A percentile compares a stretch with the other conserved stretches of the same genome.
These are phyloP conservation scores for Kwoniella heveanensis DNA, from an alignment of 768 basidiomycete genomes.

Conservation along the genomic window DNA sequence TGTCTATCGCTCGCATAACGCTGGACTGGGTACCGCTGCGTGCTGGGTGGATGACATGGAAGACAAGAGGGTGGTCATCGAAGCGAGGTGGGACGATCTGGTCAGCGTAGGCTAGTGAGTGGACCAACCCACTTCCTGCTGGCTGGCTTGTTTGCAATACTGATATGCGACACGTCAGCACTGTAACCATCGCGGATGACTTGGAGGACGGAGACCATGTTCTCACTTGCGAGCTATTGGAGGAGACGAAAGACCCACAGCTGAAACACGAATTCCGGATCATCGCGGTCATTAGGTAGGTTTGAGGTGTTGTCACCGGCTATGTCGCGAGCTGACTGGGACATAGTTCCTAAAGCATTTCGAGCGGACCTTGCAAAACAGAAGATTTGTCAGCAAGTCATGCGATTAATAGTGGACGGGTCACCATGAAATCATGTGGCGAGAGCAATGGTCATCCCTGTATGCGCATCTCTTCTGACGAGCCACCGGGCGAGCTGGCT, in stretches of 20 bases:
- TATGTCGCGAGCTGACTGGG: too few relatives aligned
- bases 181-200: neutral
- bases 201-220: neutral
- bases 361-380: too few relatives aligned
- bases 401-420: too few relatives aligned
- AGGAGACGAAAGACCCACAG: neutral
- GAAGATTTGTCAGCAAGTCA: too few relatives aligned
- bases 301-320: neutral
- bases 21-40: conserved; percentile 2
- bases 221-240: neutral
- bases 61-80: neutral
- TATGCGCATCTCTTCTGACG: too few relatives aligned
- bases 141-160: too few relatives aligned
- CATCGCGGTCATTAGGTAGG: neutral
- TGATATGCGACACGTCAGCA: too few relatives aligned
- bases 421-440: too few relatives aligned
- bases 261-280: neutral
- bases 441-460: too few relatives aligned
- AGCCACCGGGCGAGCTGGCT: too few relatives aligned
- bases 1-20: conserved; percentile 8
- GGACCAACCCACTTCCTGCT: neutral
- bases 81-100: neutral
- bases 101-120: neutral
- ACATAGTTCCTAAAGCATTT: too few relatives aligned
- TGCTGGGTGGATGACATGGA: neutral